Base-by-base conservation (phyloP, 2,329 filamentous ascomycete genomes). In the Aureobasidium sp. region DNA sequence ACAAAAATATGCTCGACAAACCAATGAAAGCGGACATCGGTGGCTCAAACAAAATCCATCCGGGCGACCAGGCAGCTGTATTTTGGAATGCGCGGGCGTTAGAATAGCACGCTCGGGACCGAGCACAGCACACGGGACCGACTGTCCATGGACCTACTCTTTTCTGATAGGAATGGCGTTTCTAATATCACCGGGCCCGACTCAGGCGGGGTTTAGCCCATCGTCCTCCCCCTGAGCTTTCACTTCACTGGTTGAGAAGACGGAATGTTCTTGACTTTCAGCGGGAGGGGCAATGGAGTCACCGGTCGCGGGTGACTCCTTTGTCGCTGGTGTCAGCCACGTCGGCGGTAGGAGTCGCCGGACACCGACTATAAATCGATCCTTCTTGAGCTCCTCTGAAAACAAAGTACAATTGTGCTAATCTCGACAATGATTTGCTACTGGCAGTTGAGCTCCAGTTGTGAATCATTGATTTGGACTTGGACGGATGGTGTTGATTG, bases 51-150 rank as follows among this genome's bases (percentile, higher is more conserved):
- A 55, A 57, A 46, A 36, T 36, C 53, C 41, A n/a, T 27, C 53
- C 53, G 53, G 41, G 53, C 41, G 23, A 46, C 53, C 20, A 57
- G 53, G 53, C 53, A 57, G 41, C 39, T 56, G 53, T 29, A 46
- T 57, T 46, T 46, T 44, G 53, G 53, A 57, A 57, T 57, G 53
- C 27, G 53, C 39, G 50, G 50, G 50, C 50, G 50, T 52, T 39
- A 10, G 20, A 9, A 15, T 17, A 23, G 20, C 17, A 26, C 32
- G 50, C 12, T 57, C 53, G 53, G 53, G 53, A 57, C 53, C 53
- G 53, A 57, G 53, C 53, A 41, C 27, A n/a, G 12, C n/a, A 23
- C 39, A 46, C 41, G 39, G 53, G 41, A 57, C 53, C 53, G 53
- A 44, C 36, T n/a, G 15, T 26, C 53, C 53, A 57, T 57, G 39